These are phyloP conservation scores for Mycosphaerelloides madeirae DNA, from an alignment of 2,329 filamentous ascomycete genomes.

Conservation along the genomic window DNA sequence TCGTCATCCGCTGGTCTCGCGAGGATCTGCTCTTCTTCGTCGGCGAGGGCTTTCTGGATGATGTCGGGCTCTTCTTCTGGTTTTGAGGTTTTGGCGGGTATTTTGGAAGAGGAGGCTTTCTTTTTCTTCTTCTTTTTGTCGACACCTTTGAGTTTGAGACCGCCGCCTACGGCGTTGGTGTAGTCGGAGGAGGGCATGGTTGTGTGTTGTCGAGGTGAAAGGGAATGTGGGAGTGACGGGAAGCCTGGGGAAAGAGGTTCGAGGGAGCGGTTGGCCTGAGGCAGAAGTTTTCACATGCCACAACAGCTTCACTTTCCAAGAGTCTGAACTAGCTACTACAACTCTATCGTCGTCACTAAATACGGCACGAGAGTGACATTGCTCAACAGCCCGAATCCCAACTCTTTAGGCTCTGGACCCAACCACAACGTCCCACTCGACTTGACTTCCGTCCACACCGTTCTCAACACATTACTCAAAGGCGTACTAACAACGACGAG, in stretches of 20 bases:
- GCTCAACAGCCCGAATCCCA: constrained; percentile 8
- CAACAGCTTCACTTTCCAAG: no score
- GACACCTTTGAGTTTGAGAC: constrained; percentile 76
- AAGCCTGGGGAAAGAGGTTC: no score
- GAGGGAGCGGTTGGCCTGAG: no score
- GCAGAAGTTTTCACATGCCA: no score
- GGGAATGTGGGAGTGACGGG: no score
- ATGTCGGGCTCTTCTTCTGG: constrained; percentile 28
- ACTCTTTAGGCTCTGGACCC: constrained; percentile 6
- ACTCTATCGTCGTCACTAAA: constrained; percentile 1
- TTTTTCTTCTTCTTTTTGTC: constrained; percentile 63
- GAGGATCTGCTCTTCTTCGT: constrained; percentile 32
- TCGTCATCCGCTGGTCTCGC: constrained; percentile 24
- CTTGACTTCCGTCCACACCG: constrained; percentile 10
- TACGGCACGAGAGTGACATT: constrained; percentile 16
- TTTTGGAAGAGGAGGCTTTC: constrained; percentile 15
- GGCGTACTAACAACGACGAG: constrained; percentile 31
- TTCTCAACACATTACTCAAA: constrained; percentile 27
- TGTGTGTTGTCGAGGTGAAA: no score
- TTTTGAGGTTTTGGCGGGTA: constrained; percentile 19
- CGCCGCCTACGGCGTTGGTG: constrained; percentile 62
- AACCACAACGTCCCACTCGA: constrained; percentile 14
- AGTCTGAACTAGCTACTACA: not conserved
- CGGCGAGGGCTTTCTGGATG: constrained; percentile 31
- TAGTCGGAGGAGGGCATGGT: constrained; percentile 73